Evolutionary conservation across 768 basidiomycete genomes (phyloP).

Genomic region (Thelephora ganbajun): DNA sequence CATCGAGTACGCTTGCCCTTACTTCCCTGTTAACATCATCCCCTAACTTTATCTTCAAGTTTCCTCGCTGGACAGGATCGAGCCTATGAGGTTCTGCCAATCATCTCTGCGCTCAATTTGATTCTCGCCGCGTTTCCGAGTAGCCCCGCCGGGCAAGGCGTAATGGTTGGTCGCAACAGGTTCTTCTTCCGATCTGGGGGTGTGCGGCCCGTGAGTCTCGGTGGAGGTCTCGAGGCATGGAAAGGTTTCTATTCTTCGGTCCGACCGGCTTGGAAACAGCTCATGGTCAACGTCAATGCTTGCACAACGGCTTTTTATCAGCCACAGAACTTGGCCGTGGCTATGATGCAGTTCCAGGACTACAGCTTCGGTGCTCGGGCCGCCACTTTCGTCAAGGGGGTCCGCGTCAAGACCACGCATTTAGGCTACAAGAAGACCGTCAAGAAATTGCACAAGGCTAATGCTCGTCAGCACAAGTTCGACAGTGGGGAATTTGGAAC

Average conservation of each 20-base stretch:
- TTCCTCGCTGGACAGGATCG: conserved; percentile 31
- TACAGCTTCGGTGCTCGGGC: conserved; percentile 46
- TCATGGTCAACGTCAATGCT: conserved; percentile 42
- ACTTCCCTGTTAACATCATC: neutral
- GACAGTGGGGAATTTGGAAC: conserved; percentile 22
- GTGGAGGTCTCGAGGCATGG: conserved; percentile 45
- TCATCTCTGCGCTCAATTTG: conserved; percentile 36
- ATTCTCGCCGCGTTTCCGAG: conserved; percentile 30
- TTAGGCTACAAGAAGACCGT: conserved; percentile 67
- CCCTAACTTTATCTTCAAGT: conserved; percentile 14
- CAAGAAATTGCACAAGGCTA: conserved; percentile 32
- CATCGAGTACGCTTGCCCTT: conserved; percentile 18
- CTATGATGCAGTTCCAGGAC: conserved; percentile 26
- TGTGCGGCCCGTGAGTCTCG: conserved; percentile 17
- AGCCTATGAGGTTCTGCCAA: conserved; percentile 30
- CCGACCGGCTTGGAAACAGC: conserved; percentile 25
- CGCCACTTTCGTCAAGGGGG: conserved; percentile 48
- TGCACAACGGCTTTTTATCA: conserved; percentile 36
- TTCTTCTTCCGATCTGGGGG: conserved; percentile 32
- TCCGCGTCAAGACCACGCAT: conserved; percentile 54
- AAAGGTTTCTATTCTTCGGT: conserved; percentile 34
- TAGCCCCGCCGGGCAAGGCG: conserved; percentile 26
- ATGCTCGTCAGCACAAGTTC: conserved; percentile 26
- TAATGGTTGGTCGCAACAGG: conserved; percentile 37
- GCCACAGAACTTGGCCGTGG: conserved; percentile 27